Conservation (phyloP, 805 yeast species). For the Suhomyces sp. region DNA sequence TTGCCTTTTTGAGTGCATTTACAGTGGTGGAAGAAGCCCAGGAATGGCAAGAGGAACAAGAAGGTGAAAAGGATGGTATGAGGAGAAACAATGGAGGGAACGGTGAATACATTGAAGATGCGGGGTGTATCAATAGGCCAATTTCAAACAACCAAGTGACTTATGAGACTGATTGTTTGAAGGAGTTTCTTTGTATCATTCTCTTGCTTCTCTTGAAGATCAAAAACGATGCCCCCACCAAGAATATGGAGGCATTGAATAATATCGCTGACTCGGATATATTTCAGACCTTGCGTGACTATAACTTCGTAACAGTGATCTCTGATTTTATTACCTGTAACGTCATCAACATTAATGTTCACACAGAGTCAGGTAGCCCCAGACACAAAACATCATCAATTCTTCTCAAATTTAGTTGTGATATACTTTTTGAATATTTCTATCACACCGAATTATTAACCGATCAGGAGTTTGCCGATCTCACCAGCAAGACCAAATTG, state of each 20-base stretch:
- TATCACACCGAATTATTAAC: conserved; percentile 33
- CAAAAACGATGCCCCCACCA: conserved; percentile 18
- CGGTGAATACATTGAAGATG: no score
- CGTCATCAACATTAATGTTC: conserved; percentile 16
- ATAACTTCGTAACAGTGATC: conserved; percentile 51
- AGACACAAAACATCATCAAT: conserved; percentile 29
- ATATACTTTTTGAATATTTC: conserved; percentile 41
- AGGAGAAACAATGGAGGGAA: no score
- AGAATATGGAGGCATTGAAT: conserved; percentile 12
- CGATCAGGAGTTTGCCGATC: conserved; percentile 32
- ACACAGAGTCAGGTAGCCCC: background rate
- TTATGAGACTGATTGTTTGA: conserved; percentile 23
- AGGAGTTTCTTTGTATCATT: conserved; percentile 36
- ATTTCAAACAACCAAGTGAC: conserved; percentile 7
- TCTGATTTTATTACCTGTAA: conserved; percentile 32
- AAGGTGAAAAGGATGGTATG: no score
- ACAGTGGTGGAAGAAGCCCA: conserved; percentile 14
- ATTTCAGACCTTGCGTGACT: conserved; percentile 49
- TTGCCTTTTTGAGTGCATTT: conserved; percentile 32
- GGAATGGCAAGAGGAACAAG: conserved; percentile 3
- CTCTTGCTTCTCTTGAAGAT: conserved; percentile 35
- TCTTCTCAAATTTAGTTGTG: conserved; percentile 38
- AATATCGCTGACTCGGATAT: conserved; percentile 17
- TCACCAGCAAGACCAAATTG: conserved; percentile 27
- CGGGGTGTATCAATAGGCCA: no score